Conservation (phyloP, 306 rosid genomes). For the Mimosa pudica region DNA sequence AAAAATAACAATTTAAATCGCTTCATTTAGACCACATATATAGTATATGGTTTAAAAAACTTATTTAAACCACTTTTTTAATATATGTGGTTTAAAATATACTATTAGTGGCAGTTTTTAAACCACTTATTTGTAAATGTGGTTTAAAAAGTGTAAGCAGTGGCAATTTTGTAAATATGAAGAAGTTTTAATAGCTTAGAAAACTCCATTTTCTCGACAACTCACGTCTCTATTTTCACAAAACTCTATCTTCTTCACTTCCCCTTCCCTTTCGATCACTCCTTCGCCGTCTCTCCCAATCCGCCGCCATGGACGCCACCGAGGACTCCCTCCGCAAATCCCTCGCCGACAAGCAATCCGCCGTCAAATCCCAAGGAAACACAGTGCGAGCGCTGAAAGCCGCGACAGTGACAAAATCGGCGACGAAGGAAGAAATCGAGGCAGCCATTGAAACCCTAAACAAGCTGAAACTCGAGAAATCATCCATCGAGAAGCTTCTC, state of each 20-base stretch:
- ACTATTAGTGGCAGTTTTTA: no score
- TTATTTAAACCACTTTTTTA: no score
- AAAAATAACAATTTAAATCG: no score
- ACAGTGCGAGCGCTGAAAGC: constrained; percentile 68
- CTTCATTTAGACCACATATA: no score
- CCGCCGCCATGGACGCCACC: constrained; percentile 40
- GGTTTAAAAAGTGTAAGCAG: no score
- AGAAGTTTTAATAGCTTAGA: no score
- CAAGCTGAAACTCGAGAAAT: constrained; percentile 65
- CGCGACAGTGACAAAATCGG: constrained; percentile 38
- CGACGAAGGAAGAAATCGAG: constrained; percentile 61
- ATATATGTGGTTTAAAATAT: no score
- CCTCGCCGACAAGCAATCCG: constrained; percentile 60
- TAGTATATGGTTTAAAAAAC: no score
- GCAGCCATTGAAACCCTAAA: constrained; percentile 65
- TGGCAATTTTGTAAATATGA: no score
- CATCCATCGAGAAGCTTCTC: constrained; percentile 59
- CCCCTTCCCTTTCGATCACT: constrained; percentile 30
- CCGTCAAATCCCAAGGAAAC: constrained; percentile 64
- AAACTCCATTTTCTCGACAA: no score
- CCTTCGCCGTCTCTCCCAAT: constrained; percentile 1
- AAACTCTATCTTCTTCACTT: constrained; percentile 34
- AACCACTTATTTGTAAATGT: no score
- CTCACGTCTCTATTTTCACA: no score
- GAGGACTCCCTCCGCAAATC: constrained; percentile 66